phyloP scores from a whole-genome alignment of 805 yeast species.

The fission yeast (Schizosaccharomyces pombe) region DNA sequence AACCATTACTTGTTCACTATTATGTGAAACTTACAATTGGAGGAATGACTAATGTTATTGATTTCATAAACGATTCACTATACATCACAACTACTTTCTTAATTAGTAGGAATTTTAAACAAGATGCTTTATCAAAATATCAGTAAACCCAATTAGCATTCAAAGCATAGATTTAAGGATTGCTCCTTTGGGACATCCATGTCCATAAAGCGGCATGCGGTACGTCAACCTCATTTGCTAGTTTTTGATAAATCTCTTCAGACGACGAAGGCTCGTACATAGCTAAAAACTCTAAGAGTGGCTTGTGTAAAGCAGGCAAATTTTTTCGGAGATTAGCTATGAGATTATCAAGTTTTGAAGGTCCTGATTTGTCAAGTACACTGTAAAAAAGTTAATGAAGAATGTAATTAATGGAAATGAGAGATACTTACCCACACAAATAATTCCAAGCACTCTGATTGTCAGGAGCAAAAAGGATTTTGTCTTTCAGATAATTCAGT shows the following conservation, averaged over 20 bases:
- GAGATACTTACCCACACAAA: slow-evolving; percentile 24
- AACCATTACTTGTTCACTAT: too few relatives aligned
- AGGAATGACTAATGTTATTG: too few relatives aligned
- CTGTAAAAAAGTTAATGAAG: background rate
- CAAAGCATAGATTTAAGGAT: too few relatives aligned
- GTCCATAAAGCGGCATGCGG: background rate
- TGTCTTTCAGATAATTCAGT: slow-evolving; percentile 15
- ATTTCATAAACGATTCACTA: too few relatives aligned
- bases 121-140: too few relatives aligned
- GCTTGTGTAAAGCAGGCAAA: background rate
- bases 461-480: slow-evolving; percentile 42
- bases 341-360: background rate
- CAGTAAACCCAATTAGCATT: too few relatives aligned
- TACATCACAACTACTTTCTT: too few relatives aligned
- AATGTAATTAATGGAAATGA: background rate
- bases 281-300: background rate
- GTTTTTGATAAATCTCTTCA: background rate
- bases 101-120: too few relatives aligned
- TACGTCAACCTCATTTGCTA: background rate
- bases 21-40: too few relatives aligned
- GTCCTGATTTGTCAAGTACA: background rate
- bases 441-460: slow-evolving; percentile 79
- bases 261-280: background rate
- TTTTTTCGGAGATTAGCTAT: background rate
- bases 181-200: background rate